Conservation (phyloP, 176 grass and related monocot species). For the Oryza punctata region DNA sequence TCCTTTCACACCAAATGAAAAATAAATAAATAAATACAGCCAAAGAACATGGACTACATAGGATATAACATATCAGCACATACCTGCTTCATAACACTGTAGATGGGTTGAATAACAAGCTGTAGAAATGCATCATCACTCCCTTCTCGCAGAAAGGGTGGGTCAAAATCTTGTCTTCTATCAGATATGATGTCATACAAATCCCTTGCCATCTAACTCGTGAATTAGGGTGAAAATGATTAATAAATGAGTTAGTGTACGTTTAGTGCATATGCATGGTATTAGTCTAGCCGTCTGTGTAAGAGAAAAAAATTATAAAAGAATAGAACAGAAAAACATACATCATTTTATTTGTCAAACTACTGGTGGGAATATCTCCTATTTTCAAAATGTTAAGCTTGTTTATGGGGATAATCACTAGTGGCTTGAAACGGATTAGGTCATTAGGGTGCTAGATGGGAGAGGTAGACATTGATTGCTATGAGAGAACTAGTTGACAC, state of each 20-base stretch:
- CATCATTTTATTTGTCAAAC: background rate
- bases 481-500: background rate
- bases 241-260: constrained; percentile 1
- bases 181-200: constrained; percentile 55
- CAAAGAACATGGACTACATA: background rate
- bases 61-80: constrained; percentile 28
- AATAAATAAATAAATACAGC: constrained; percentile 15
- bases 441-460: background rate
- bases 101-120: constrained; percentile 79
- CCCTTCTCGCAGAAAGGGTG: constrained; percentile 47
- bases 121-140: constrained; percentile 62
- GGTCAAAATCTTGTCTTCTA: constrained; percentile 28
- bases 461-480: background rate
- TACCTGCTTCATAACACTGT: constrained; percentile 73
- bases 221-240: constrained; percentile 24
- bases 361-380: constrained; percentile 14
- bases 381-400: background rate
- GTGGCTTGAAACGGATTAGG: background rate
- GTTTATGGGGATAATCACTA: background rate
- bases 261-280: background rate
- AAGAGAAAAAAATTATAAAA: constrained; percentile 14
- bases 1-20: constrained; percentile 67
- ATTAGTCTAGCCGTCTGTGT: background rate
- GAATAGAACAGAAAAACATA: background rate
- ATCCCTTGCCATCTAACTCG: constrained; percentile 77